Conservation (phyloP, 768 basidiomycete species). For the Lactifluus piperatus region DNA sequence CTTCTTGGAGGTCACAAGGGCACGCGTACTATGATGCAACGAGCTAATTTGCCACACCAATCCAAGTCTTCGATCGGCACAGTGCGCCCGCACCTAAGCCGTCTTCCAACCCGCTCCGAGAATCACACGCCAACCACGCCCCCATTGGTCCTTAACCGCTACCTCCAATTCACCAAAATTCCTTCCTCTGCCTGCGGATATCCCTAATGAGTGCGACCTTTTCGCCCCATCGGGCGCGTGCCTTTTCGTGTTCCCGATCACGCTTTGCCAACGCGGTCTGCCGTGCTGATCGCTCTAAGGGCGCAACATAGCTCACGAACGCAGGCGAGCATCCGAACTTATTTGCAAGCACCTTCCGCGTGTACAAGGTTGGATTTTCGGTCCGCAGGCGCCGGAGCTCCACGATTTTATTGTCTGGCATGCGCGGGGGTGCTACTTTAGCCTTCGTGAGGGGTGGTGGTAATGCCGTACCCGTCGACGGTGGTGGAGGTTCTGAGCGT, state of each 20-base stretch:
- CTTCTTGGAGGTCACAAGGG: neutral
- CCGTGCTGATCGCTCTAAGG: slow-evolving; percentile 44
- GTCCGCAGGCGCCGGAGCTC: slow-evolving; percentile 51
- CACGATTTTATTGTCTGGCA: slow-evolving; percentile 44
- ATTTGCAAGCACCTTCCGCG: slow-evolving; percentile 58
- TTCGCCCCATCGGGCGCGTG: slow-evolving; percentile 62
- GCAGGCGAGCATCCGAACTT: slow-evolving; percentile 65
- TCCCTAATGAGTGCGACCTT: slow-evolving; percentile 51
- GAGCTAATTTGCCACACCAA: neutral
- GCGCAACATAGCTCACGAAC: slow-evolving; percentile 59
- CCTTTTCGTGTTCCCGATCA: slow-evolving; percentile 38
- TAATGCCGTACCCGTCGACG: slow-evolving; percentile 20
- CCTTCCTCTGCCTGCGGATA: slow-evolving; percentile 57
- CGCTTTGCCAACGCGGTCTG: slow-evolving; percentile 35
- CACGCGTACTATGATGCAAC: neutral
- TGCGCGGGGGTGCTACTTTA: slow-evolving; percentile 29
- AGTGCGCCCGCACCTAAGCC: neutral
- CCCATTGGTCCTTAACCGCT: neutral
- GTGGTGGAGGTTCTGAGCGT: slow-evolving; percentile 26
- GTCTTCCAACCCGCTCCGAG: neutral
- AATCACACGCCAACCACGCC: neutral
- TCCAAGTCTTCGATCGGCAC: neutral
- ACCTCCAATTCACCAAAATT: slow-evolving; percentile 51
- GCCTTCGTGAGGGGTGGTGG: slow-evolving; percentile 23
- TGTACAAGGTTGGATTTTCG: slow-evolving; percentile 49